A percentile compares a stretch with the other conserved stretches of the same genome.
Evolutionary conservation across 768 basidiomycete species (phyloP).

Genomic region (Xerocomus spinulosus): DNA sequence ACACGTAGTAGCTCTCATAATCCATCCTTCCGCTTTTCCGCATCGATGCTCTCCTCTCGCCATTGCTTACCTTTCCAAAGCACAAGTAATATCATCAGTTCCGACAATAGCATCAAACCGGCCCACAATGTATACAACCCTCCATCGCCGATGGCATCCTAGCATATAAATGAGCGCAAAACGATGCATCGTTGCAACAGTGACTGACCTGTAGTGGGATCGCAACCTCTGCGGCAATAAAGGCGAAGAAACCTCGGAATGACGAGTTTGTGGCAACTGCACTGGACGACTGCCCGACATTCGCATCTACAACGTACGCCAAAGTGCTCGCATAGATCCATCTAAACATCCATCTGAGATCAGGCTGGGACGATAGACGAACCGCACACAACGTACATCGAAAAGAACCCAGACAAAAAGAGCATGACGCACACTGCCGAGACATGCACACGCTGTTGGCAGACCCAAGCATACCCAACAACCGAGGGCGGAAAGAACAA

Average conservation of each 20-base stretch:
- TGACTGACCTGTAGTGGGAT: slow-evolving; percentile 58
- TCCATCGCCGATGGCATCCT: slow-evolving; percentile 76
- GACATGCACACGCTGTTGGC: slow-evolving; percentile 58
- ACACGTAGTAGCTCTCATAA: not conserved
- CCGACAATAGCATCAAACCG: slow-evolving; percentile 50
- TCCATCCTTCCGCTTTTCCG: slow-evolving; percentile 30
- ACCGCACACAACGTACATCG: slow-evolving; percentile 47
- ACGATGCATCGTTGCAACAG: not conserved
- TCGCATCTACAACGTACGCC: slow-evolving; percentile 86
- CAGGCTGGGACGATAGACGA: not conserved
- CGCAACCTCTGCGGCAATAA: slow-evolving; percentile 68
- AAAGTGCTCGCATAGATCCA: slow-evolving; percentile 68
- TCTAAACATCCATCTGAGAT: slow-evolving; percentile 26
- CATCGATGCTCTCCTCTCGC: slow-evolving; percentile 48
- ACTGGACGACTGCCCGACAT: slow-evolving; percentile 72
- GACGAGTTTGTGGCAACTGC: slow-evolving; percentile 74
- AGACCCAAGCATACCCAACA: slow-evolving; percentile 75
- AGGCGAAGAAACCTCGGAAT: slow-evolving; percentile 66
- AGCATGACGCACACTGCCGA: slow-evolving; percentile 69
- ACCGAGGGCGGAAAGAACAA: slow-evolving; percentile 50
- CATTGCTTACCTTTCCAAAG: slow-evolving; percentile 57
- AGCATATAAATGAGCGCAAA: slow-evolving; percentile 1
- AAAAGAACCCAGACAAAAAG: slow-evolving; percentile 69
- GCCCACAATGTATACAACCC: slow-evolving; percentile 71
- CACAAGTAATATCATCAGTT: slow-evolving; percentile 55